A percentile compares a stretch with the other conserved stretches of the same genome.
Evolutionary conservation across 352 stramenopile genomes (phyloP).

Genomic region (Globisporangium spiculum): DNA sequence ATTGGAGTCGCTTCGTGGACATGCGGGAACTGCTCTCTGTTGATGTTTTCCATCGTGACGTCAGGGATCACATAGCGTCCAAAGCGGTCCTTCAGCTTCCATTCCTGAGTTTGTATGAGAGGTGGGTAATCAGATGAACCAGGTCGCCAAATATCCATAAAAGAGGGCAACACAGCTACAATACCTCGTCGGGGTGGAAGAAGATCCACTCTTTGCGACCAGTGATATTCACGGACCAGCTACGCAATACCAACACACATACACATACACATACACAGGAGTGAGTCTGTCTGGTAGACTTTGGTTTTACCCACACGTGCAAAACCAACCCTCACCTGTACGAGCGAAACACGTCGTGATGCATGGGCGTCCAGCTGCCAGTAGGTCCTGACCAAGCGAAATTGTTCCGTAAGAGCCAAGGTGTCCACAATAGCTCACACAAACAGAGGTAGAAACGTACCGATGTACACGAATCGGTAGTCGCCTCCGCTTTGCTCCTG

Average conservation of each 20-base stretch:
- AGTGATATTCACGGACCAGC: constrained; percentile 96
- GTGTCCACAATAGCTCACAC: background rate
- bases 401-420: background rate
- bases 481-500: constrained; percentile 70
- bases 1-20: constrained; percentile 44
- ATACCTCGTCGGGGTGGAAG: constrained; percentile 75
- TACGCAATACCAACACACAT: constrained; percentile 16
- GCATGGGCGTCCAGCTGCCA: constrained; percentile 89
- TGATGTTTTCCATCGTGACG: constrained; percentile 37
- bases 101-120: constrained; percentile 35
- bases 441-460: constrained; percentile 19
- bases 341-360: constrained; percentile 96
- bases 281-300: background rate
- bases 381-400: constrained; percentile 50
- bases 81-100: constrained; percentile 75
- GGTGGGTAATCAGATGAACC: background rate
- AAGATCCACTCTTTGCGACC: constrained; percentile 95
- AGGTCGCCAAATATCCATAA: background rate
- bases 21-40: constrained; percentile 53
- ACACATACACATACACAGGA: background rate
- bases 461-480: constrained; percentile 98
- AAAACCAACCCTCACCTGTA: constrained; percentile 69
- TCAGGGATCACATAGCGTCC: constrained; percentile 55
- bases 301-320: too few relatives aligned
- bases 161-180: constrained; percentile 18